phyloP scores from a whole-genome alignment of 768 basidiomycete genomes.

The Saitozyma podzolica region DNA sequence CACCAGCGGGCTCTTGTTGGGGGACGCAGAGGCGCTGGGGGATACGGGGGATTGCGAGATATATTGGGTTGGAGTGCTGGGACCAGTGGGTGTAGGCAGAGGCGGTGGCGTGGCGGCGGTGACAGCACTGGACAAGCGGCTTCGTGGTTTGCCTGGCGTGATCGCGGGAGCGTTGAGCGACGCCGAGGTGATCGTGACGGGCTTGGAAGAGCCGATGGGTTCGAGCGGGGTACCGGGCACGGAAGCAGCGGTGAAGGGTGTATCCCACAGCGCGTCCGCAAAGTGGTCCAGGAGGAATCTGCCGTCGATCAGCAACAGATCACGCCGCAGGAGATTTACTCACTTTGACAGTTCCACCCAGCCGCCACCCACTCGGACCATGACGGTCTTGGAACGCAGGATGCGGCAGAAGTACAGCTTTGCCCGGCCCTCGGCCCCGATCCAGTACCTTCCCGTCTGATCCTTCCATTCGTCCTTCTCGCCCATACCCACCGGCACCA shows the following conservation, averaged over 20 bases:
- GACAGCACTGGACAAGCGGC: not conserved
- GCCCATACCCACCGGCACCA: conserved; percentile 39
- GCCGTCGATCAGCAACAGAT: conserved; percentile 1
- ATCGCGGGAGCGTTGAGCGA: not conserved
- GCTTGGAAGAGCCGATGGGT: not conserved
- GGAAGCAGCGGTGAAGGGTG: not conserved
- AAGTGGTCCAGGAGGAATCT: conserved; percentile 46
- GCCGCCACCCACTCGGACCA: conserved; percentile 94
- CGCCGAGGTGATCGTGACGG: not conserved
- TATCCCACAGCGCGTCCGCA: conserved; percentile 21
- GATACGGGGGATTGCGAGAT: not conserved
- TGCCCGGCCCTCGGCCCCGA: conserved; percentile 78
- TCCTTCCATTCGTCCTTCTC: conserved; percentile 76
- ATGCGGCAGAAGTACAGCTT: conserved; percentile 91
- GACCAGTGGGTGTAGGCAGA: not conserved
- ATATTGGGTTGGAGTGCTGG: not conserved
- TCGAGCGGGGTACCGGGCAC: not conserved
- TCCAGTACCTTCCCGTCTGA: conserved; percentile 94
- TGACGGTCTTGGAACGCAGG: conserved; percentile 84
- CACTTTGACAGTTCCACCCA: conserved; percentile 91
- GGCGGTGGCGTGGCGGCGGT: not conserved
- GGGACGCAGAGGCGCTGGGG: not conserved
- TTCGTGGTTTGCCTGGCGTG: too few relatives aligned
- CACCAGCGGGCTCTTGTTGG: conserved; percentile 59
- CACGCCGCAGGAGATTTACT: conserved; percentile 40